Evolutionary conservation across 306 rosid genomes (phyloP).

Genomic region (Biancaea sappan): DNA sequence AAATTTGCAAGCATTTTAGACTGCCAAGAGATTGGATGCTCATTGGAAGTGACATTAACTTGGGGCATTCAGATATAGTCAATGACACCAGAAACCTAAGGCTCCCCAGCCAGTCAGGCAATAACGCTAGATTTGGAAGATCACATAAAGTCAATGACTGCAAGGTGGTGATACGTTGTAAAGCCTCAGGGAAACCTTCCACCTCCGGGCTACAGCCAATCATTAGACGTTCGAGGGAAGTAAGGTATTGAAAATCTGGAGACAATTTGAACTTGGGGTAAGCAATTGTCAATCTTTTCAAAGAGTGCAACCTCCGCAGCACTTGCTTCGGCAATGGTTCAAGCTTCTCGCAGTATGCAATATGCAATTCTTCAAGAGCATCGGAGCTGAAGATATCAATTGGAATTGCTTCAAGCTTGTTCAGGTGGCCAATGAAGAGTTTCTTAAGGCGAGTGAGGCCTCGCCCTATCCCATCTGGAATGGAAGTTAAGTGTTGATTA

Average conservation of each 20-base stretch:
- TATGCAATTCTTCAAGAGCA: neutral
- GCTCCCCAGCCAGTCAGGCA: too few species aligned
- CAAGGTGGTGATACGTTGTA: neutral
- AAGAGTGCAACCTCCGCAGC: neutral
- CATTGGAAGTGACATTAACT: too few species aligned
- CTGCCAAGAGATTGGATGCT: too few species aligned
- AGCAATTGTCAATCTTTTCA: neutral
- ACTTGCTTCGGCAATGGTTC: neutral
- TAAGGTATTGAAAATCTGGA: neutral
- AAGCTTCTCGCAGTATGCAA: neutral
- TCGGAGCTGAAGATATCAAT: neutral
- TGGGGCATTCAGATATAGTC: too few species aligned
- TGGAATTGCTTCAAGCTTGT: neutral
- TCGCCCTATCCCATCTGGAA: neutral
- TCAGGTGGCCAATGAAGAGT: neutral
- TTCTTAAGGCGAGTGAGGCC: neutral
- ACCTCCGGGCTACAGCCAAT: neutral
- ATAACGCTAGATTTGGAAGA: too few species aligned
- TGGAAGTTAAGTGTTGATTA: neutral
- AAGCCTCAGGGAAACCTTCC: neutral
- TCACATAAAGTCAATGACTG: neutral
- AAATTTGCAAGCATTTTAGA: too few species aligned
- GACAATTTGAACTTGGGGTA: neutral
- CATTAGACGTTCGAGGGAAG: neutral
- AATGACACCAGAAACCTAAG: too few species aligned